Evolutionary conservation across 768 basidiomycete species (phyloP).

Genomic region (Kondoa subrosea): DNA sequence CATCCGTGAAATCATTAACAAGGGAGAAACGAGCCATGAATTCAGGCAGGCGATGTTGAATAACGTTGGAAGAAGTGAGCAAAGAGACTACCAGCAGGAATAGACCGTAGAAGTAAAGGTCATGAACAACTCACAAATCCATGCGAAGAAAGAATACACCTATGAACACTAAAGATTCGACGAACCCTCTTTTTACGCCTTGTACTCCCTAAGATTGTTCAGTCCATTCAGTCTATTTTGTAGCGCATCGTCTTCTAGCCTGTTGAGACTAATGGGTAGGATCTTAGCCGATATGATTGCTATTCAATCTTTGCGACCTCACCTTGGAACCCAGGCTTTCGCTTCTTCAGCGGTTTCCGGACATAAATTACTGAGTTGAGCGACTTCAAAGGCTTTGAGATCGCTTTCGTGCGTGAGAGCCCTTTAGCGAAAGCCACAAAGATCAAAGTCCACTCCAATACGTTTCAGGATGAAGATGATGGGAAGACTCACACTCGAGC

Average conservation of each 20-base stretch:
- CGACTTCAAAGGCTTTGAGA: constrained; percentile 75
- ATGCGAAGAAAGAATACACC: not conserved
- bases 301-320: constrained; percentile 16
- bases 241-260: constrained; percentile 70
- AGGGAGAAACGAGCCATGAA: too few species aligned
- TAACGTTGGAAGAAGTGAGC: not conserved
- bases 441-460: not conserved
- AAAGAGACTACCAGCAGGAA: too few species aligned
- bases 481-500: constrained; percentile 59
- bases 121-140: not conserved
- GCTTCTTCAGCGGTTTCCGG: constrained; percentile 77
- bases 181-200: constrained; percentile 29
- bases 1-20: not conserved
- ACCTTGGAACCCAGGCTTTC: constrained; percentile 82
- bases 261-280: constrained; percentile 53
- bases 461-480: not conserved
- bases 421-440: constrained; percentile 38
- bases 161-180: not conserved
- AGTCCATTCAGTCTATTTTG: constrained; percentile 72
- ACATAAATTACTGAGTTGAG: constrained; percentile 79
- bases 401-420: constrained; percentile 61
- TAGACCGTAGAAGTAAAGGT: not conserved
- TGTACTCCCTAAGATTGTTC: constrained; percentile 77
- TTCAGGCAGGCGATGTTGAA: not conserved
- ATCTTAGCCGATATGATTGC: not conserved